A percentile compares a stretch with the other conserved stretches of the same genome.
These are phyloP conservation scores for Lantana camara DNA, from an alignment of 257 asterid genomes.

Conservation along the genomic window DNA sequence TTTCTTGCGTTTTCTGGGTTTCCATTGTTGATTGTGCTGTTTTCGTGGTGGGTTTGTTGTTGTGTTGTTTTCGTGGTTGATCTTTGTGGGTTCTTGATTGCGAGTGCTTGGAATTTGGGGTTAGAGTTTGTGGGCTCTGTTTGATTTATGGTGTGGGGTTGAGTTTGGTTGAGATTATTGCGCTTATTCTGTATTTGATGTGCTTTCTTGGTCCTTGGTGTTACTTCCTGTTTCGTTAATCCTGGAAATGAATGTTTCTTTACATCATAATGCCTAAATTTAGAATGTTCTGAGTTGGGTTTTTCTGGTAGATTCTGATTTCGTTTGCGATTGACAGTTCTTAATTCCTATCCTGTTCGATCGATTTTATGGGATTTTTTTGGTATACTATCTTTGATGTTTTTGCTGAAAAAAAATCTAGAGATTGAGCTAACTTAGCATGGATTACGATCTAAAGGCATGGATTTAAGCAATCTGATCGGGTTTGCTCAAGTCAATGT, in stretches of 20 bases:
- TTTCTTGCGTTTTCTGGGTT: background rate
- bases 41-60: background rate
- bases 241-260: background rate
- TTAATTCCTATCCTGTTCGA: background rate
- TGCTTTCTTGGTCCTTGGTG: background rate
- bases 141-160: background rate
- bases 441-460: too few species aligned
- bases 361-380: background rate
- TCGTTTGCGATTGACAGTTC: background rate
- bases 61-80: background rate
- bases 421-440: too few species aligned
- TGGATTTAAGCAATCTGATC: background rate
- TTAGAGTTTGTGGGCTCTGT: slow-evolving; percentile 1
- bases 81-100: background rate
- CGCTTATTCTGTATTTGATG: slow-evolving; percentile 8
- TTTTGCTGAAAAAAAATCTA: too few species aligned
- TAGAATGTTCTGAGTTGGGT: background rate
- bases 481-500: background rate
- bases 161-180: background rate
- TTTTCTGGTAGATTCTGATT: background rate
- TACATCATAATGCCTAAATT: background rate
- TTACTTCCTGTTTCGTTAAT: background rate
- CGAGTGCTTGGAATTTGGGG: background rate
- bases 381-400: too few species aligned
- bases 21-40: background rate